These are phyloP conservation scores for Maudiozyma turicensis DNA, from an alignment of 805 yeast species.

Conservation along the genomic window DNA sequence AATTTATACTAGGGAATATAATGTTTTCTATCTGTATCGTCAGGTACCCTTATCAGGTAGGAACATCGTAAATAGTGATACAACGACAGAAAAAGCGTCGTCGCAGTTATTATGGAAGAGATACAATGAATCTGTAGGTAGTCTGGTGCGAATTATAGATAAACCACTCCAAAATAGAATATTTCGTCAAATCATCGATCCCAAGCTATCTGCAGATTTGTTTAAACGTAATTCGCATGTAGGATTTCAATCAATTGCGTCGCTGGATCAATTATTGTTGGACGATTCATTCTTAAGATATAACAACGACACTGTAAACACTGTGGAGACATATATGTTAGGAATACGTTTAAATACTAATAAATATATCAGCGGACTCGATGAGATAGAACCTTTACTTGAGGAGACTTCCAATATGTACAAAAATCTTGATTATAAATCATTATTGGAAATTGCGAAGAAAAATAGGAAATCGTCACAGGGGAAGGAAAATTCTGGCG, in stretches of 20 bases:
- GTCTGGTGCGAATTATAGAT: too few relatives aligned
- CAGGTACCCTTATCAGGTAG: too few relatives aligned
- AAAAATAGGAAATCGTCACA: not conserved
- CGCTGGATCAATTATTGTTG: not conserved
- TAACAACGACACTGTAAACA: not conserved
- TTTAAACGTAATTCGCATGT: not conserved
- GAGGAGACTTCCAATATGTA: conserved; percentile 19
- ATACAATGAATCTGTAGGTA: too few relatives aligned
- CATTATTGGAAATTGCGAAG: conserved; percentile 18
- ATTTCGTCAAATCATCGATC: not conserved
- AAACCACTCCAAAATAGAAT: not conserved
- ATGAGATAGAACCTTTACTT: conserved; percentile 15
- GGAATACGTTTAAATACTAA: conserved; percentile 2
- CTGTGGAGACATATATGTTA: not conserved
- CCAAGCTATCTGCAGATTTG: not conserved
- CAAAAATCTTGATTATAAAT: conserved; percentile 17
- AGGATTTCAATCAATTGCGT: not conserved
- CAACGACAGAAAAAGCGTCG: too few relatives aligned
- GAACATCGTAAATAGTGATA: too few relatives aligned
- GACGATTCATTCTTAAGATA: not conserved
- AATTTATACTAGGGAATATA: too few relatives aligned
- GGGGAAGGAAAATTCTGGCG: not conserved
- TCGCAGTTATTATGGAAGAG: too few relatives aligned
- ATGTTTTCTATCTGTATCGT: too few relatives aligned
- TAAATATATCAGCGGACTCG: not conserved